These are phyloP conservation scores for Emmonsiellopsis sp. DNA, from an alignment of 2,329 filamentous ascomycete genomes.

Conservation along the genomic window DNA sequence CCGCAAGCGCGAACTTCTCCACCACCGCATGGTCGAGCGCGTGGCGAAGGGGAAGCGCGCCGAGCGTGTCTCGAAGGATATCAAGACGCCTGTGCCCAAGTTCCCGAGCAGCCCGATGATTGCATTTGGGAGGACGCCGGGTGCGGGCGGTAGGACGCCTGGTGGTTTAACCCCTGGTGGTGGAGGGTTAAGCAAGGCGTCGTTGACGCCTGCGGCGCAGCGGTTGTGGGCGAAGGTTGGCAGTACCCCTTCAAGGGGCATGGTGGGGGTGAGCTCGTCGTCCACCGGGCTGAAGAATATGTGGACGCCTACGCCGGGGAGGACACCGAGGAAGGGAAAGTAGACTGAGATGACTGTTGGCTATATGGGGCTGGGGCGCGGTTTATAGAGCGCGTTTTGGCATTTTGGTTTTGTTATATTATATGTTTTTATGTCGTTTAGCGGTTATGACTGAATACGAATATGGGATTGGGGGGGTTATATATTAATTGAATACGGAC, in stretches of 20 bases:
- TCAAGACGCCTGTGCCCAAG: constrained; percentile 38
- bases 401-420: neutral
- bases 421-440: neutral
- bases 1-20: constrained; percentile 67
- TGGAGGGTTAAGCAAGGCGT: constrained; percentile 16
- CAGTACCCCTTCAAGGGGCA: constrained; percentile 21
- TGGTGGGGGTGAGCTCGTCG: constrained; percentile 4
- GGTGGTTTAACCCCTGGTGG: constrained; percentile 13
- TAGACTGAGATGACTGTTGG: constrained; percentile 1
- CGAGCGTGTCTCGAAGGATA: constrained; percentile 50
- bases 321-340: constrained; percentile 20
- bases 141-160: constrained; percentile 17
- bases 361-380: neutral
- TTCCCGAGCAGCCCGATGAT: constrained; percentile 32
- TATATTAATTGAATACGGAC: no score
- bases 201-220: constrained; percentile 36
- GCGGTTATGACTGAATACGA: neutral
- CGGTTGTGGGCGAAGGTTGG: constrained; percentile 31
- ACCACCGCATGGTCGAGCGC: constrained; percentile 77
- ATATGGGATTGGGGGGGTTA: no score
- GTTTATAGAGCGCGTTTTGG: neutral
- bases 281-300: constrained; percentile 22
- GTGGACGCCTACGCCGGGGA: constrained; percentile 25
- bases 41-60: constrained; percentile 63
- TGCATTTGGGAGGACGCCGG: constrained; percentile 15